Conservation (phyloP, 495 filamentous ascomycete species). For the Aspergillus affinis region DNA sequence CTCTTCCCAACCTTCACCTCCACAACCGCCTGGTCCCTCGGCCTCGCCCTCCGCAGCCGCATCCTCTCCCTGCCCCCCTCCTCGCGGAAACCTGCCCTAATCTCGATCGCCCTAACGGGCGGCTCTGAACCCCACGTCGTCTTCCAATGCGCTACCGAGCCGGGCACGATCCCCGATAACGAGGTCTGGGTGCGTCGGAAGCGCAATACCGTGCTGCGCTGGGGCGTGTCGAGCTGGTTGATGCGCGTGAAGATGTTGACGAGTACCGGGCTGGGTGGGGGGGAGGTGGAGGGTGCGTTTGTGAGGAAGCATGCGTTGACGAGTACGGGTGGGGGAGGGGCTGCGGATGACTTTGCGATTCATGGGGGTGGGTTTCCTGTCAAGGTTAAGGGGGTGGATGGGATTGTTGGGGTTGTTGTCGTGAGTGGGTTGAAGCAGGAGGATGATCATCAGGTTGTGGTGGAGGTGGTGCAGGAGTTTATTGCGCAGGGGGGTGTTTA, state of each 20-base stretch:
- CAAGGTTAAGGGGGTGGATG: conserved; percentile 67
- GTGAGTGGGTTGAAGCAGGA: conserved; percentile 75
- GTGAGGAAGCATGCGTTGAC: conserved; percentile 53
- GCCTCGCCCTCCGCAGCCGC: conserved; percentile 59
- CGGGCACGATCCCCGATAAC: conserved; percentile 62
- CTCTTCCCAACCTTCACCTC: conserved; percentile 63
- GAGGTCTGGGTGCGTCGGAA: conserved; percentile 63
- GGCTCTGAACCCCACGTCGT: conserved; percentile 49
- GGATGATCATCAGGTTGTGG: conserved; percentile 73
- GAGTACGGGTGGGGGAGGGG: conserved; percentile 39
- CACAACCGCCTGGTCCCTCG: conserved; percentile 65
- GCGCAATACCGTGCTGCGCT: conserved; percentile 68
- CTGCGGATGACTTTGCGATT: conserved; percentile 65
- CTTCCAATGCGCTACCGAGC: conserved; percentile 57
- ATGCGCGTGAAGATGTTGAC: conserved; percentile 58
- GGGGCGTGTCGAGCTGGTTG: conserved; percentile 63
- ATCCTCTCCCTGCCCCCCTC: conserved; percentile 52
- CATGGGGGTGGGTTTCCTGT: conserved; percentile 75
- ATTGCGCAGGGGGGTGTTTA: conserved; percentile 21
- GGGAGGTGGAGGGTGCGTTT: conserved; percentile 58
- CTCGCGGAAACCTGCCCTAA: conserved; percentile 53
- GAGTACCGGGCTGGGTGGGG: conserved; percentile 19
- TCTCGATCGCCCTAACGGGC: conserved; percentile 64
- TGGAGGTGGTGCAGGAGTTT: conserved; percentile 60
- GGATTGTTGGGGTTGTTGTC: conserved; percentile 68